Evolutionary conservation across 306 rosid genomes (phyloP), one percentile per base, ranked within the genome.

Genomic region (Lotus japonicus): DNA sequence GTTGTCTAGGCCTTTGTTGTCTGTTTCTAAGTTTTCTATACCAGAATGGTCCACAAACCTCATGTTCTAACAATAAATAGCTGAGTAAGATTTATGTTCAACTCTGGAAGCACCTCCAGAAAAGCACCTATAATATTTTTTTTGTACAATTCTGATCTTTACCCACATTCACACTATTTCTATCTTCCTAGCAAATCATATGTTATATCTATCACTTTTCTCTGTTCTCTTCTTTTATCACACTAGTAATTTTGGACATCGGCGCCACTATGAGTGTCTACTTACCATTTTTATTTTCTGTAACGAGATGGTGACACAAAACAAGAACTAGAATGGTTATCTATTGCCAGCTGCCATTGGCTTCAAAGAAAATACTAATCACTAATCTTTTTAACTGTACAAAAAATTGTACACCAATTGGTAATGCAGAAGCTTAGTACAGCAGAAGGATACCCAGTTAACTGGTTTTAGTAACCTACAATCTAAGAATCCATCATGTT

Each of bases 381-480:
- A 62, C 58, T 60, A 73, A 58, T n/a, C 9, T 15, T 78, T 74
- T 73, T 41, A 46, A 71, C 85, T 77, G 84, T 84, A 84, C 89
- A 86, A 79, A 77, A 76, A 71, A 59, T 81, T 60, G 82, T 64
- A 67, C 87, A 75, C 67, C 36, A 19, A 79, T 73, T 52, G 63
- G 45, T 69, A 23, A 41, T 58, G 72, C 59, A 72, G 55, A 84
- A 69, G 80, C 72, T 66, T 58, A 36, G 54, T 71, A 38, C 81
- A 58, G 62, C 73, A 64, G 81, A 80, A 51, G 57, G 77, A 73
- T 81, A 79, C 79, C 80, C 75, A 54, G 78, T 59, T 68, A 73
- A 77, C 71, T 59, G 72, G 80, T 55, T 70, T 11, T 35, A 46
- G 77, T 28, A 79, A 71, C 73, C 82, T 84, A 87, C 82, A 68